phyloP scores from a whole-genome alignment of 495 filamentous ascomycete species.

The Neurospora cerealis region DNA sequence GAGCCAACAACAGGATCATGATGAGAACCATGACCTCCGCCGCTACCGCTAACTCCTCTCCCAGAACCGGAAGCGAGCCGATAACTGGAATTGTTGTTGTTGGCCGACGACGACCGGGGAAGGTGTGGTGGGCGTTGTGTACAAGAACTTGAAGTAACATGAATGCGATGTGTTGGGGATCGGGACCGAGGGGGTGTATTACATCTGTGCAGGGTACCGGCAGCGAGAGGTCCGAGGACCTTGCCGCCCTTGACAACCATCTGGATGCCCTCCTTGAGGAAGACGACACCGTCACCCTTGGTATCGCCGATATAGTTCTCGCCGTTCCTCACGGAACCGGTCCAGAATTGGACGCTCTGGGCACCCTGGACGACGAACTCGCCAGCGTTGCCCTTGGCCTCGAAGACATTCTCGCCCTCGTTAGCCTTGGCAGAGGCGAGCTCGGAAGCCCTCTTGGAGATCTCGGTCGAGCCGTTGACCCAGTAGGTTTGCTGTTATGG shows the following conservation, averaged over 20 bases:
- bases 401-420: not conserved
- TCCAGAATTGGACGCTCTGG: not conserved
- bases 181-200: not conserved
- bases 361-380: not conserved
- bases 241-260: not conserved
- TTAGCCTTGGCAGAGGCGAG: not conserved
- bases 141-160: not conserved
- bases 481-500: not conserved
- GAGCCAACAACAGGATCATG: not conserved
- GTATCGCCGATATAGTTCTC: not conserved
- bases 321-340: not conserved
- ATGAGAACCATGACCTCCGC: not conserved
- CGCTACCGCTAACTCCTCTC: not conserved
- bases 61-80: not conserved
- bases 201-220: not conserved
- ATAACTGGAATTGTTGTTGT: not conserved
- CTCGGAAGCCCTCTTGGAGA: not conserved
- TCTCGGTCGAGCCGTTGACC: not conserved
- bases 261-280: not conserved
- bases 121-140: not conserved
- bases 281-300: not conserved
- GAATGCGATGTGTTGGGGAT: not conserved
- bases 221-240: not conserved
- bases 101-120: not conserved
- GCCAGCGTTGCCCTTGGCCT: not conserved